These are phyloP conservation scores for Tilletia horrida DNA, from an alignment of 1,284 basidiomycete genomes.

Conservation along the genomic window DNA sequence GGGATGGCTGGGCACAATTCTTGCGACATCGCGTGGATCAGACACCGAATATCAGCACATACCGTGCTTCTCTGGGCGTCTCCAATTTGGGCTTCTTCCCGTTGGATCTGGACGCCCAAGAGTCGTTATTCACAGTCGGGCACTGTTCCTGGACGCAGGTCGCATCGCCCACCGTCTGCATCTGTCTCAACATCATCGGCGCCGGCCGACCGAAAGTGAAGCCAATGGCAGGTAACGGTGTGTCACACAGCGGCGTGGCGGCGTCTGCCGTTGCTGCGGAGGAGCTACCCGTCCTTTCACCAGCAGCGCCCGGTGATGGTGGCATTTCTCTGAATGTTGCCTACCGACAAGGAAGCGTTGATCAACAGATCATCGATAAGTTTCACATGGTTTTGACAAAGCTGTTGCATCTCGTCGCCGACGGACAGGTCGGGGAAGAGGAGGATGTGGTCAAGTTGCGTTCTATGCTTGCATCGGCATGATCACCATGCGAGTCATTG, in stretches of 20 bases:
- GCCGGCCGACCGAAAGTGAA: not conserved
- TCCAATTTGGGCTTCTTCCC: conserved; percentile 1
- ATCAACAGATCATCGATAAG: not conserved
- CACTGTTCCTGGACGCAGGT: not conserved
- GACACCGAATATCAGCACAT: not conserved
- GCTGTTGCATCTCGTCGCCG: not conserved
- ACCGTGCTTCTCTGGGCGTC: not conserved
- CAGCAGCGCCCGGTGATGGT: not conserved
- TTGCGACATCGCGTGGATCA: not conserved
- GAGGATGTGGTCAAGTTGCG: not conserved
- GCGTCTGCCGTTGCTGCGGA: not conserved
- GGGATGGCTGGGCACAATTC: not conserved
- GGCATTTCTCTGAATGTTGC: not conserved
- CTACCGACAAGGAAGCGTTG: not conserved
- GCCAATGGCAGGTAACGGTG: not conserved
- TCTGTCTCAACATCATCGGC: not conserved
- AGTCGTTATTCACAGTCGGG: not conserved
- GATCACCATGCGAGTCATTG: too few relatives aligned
- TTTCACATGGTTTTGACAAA: not conserved
- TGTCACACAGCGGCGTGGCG: not conserved
- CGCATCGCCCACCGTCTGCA: not conserved
- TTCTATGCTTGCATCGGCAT: not conserved
- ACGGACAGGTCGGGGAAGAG: not conserved
- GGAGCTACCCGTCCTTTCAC: not conserved
- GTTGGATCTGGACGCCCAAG: not conserved